Conservation (phyloP, 176 grass and related monocot species). For the Poa pratensis region DNA sequence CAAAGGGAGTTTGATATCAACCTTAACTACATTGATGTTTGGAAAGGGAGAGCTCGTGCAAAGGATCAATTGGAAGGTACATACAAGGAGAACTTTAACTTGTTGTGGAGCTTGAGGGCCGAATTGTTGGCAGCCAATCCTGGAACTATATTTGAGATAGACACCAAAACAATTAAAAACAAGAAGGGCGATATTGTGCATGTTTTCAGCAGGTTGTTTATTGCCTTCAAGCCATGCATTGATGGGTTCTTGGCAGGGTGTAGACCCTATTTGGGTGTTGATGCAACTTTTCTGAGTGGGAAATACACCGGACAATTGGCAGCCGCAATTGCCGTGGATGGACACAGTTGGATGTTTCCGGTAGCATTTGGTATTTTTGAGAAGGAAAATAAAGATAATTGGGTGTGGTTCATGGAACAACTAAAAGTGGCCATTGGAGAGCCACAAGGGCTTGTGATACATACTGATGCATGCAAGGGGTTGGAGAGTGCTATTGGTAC, state of each 20-base stretch:
- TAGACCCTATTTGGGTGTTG: not conserved
- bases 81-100: not conserved
- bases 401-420: not conserved
- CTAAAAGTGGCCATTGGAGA: not conserved
- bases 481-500: not conserved
- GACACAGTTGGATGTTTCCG: not conserved
- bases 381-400: not conserved
- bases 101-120: not conserved
- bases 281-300: not conserved
- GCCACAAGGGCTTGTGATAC: not conserved
- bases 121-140: not conserved
- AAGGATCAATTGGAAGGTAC: too few relatives aligned
- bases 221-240: slow-evolving; percentile 19
- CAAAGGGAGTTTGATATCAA: too few relatives aligned
- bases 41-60: not conserved
- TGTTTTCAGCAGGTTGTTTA: not conserved
- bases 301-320: not conserved
- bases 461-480: not conserved
- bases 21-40: too few relatives aligned
- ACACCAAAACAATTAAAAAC: not conserved
- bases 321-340: not conserved
- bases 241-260: slow-evolving; percentile 10
- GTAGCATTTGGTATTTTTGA: slow-evolving; percentile 2
- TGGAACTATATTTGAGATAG: not conserved
- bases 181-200: too few relatives aligned